Evolutionary conservation across 495 filamentous ascomycete genomes (phyloP).

Genomic region (Cercophora samala): DNA sequence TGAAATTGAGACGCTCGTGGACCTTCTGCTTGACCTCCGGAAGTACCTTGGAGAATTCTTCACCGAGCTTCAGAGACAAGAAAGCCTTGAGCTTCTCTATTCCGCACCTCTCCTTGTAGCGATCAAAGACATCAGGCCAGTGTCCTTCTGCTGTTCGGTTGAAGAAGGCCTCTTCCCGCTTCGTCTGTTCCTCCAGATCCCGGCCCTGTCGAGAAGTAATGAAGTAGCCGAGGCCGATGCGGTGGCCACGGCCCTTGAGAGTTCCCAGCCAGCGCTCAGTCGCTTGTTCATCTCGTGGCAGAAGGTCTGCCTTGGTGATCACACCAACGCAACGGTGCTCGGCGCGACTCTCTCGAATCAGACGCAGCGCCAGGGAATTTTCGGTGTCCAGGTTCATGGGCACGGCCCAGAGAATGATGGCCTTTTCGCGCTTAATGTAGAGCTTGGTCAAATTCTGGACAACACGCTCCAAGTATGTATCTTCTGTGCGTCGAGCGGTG

Average conservation of each 20-base stretch:
- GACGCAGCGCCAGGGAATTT: constrained; percentile 63
- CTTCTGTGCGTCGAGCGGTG: constrained; percentile 56
- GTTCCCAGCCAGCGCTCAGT: constrained; percentile 54
- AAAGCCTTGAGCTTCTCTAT: constrained; percentile 53
- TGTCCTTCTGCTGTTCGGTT: constrained; percentile 32
- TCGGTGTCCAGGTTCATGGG: constrained; percentile 72
- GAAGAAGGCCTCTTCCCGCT: constrained; percentile 62
- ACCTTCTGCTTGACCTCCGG: constrained; percentile 60
- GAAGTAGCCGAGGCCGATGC: constrained; percentile 62
- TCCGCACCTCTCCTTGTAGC: constrained; percentile 55
- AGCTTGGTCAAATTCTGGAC: constrained; percentile 65
- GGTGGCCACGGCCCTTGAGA: constrained; percentile 52
- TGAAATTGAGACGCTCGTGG: constrained; percentile 42
- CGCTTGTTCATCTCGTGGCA: constrained; percentile 47
- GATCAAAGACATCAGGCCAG: constrained; percentile 47
- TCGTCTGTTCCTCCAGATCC: constrained; percentile 51
- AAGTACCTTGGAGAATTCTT: constrained; percentile 55
- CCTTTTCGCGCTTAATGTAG: constrained; percentile 61
- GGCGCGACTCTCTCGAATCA: constrained; percentile 59
- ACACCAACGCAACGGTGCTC: constrained; percentile 65
- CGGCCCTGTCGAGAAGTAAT: constrained; percentile 51
- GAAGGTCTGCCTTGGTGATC: constrained; percentile 74
- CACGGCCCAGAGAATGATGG: constrained; percentile 70
- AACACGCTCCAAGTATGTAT: constrained; percentile 61
- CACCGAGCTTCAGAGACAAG: constrained; percentile 52